Base-by-base conservation (phyloP, 2,329 filamentous ascomycete genomes). In the Didymella exigua region DNA sequence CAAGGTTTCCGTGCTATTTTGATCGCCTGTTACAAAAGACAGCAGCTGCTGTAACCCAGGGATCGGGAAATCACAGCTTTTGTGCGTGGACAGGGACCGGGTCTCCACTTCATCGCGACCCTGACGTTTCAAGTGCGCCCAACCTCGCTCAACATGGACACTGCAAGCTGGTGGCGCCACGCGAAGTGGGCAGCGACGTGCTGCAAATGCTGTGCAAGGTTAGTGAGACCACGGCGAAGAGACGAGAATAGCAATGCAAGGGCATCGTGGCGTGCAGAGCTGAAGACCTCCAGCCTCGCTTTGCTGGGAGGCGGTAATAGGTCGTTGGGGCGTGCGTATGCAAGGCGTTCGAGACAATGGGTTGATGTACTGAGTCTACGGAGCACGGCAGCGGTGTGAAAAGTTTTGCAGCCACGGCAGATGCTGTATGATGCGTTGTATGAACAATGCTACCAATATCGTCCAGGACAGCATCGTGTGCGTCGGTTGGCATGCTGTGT, bases 361-460 rank as follows among this genome's bases (percentile, higher is more conserved):
- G 33, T 27, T 11, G 19, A 16, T 9, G 7, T 29, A 16, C 7
- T 18, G 33, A 36, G 16, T 19, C 10, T 36, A 36, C 18, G 18
- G 46, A 21, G 38, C 31, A 37, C 46, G 13, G 41, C 40, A 49
- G 44, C 33, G 48, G 33, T 31, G 26, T 44, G 38, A 40, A 38
- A 45, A 26, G 51, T 27, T 33, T 38, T 40, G 36, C 23, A 18
- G 42, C 10, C 43, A 54, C 50, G 10, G 46, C 52, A 55, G 46
- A 46, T 46, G 47, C 18, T 29, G 52, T 50, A 34, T 37, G 24
- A 37, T 40, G 24, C 16, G 24, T 41, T 41, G 38, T 18, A 41
- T 40, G 48, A 33, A 42, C 48, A 48, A 47, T 48, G 34, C 46
- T 55, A 46, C 42, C 47, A 50, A 38, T 46, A 36, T 55, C 41